These are phyloP conservation scores for Paracoccidioides lutzii DNA, from an alignment of 2,329 filamentous ascomycete species.

Conservation along the genomic window DNA sequence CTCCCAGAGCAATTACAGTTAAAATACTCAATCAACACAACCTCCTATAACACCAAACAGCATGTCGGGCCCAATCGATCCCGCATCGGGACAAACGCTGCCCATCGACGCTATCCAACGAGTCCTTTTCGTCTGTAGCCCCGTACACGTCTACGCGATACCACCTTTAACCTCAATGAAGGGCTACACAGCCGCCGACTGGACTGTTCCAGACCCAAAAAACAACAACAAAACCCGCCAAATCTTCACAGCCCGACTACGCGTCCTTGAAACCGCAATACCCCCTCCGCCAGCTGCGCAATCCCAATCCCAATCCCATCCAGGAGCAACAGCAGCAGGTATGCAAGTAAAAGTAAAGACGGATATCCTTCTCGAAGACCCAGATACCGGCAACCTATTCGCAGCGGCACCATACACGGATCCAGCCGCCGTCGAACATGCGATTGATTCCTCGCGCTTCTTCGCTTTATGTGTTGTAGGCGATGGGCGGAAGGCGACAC, in stretches of 20 bases:
- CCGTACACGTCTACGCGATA: slow-evolving; percentile 77
- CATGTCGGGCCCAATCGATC: slow-evolving; percentile 46
- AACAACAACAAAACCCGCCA: slow-evolving; percentile 53
- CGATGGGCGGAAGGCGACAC: slow-evolving; percentile 60
- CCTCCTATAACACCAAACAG: neutral
- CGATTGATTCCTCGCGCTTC: slow-evolving; percentile 67
- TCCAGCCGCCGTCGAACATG: slow-evolving; percentile 56
- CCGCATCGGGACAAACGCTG: slow-evolving; percentile 54
- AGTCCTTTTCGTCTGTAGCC: slow-evolving; percentile 61
- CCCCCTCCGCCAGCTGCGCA: slow-evolving; percentile 10
- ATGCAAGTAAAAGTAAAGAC: slow-evolving; percentile 48
- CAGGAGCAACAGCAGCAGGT: slow-evolving; percentile 20
- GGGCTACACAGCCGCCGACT: slow-evolving; percentile 64
- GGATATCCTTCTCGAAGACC: slow-evolving; percentile 69
- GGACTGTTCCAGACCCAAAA: slow-evolving; percentile 46
- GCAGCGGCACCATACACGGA: slow-evolving; percentile 68
- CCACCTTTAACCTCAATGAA: slow-evolving; percentile 65
- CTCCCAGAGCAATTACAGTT: neutral
- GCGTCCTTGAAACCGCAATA: slow-evolving; percentile 62
- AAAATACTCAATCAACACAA: neutral
- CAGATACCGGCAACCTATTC: slow-evolving; percentile 59
- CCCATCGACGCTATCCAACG: slow-evolving; percentile 70
- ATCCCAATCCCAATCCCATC: slow-evolving; percentile 1
- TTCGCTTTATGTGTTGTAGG: slow-evolving; percentile 73
- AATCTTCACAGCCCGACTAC: slow-evolving; percentile 75